Evolutionary conservation across 2,329 filamentous ascomycete genomes (phyloP), one percentile per base, ranked within the genome.

Genomic region (Arthrinium phaeospermum): DNA sequence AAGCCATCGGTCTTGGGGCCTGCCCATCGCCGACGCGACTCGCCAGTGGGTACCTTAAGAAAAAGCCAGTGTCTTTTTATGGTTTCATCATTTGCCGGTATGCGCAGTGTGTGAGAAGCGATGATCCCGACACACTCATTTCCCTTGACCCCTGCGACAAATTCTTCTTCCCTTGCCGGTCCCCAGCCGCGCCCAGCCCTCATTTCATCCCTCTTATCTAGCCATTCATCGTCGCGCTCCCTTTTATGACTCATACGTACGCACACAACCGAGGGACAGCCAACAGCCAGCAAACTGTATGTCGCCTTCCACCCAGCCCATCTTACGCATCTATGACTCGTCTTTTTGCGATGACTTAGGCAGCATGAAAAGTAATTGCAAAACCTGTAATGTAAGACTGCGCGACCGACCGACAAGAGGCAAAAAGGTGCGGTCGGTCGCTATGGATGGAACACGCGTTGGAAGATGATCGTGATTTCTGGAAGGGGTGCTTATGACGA

Each of bases 21-120:
- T 64, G 57, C 57, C 57, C 22, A 64, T 64, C 34, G 57, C 57
- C 57, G 57, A 64, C 57, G 57, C 57, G 57, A 64, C 57, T 64
- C 57, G 57, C 16, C 57, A 64, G 57, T 64, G 57, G 57, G 41
- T 22, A 64, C 57, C 57, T 64, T 64, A 64, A 64, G 27, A 57
- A 61, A 64, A 64, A 41, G 57, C 57, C 57, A 41, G 57, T 64
- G 34, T 64, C 57, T 64, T 64, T 67, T 70, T 69, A 72, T 61
- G 70, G 72, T 71, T 73, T 73, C 68, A 71, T 73, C 70, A 73
- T 73, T 37, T 71, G 70, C 72, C 70, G 70, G 68, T 64, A 70
- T 57, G 51, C 70, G 71, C 53, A 61, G 69, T 64, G 69, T 67
- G 57, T 64, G 57, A 64, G 57, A 64, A 64, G 57, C 57, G 69